These are phyloP conservation scores for Ganoderma sp. DNA, from an alignment of 1,284 basidiomycete species.

Conservation along the genomic window DNA sequence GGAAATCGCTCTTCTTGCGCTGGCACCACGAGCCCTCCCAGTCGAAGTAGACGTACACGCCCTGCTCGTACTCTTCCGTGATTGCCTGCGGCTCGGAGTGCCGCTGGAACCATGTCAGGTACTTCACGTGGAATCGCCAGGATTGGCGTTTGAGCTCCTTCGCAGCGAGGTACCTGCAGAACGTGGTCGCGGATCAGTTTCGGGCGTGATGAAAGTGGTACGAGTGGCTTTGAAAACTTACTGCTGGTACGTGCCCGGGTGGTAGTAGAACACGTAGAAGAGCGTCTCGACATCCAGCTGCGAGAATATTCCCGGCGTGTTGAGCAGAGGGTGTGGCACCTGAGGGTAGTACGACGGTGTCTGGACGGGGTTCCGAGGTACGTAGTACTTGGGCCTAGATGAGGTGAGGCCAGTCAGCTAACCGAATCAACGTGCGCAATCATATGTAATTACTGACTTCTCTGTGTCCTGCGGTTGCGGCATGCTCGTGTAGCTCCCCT, in stretches of 20 bases:
- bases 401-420: conserved; percentile 13
- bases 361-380: conserved; percentile 90
- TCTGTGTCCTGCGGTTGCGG: conserved; percentile 95
- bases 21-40: conserved; percentile 99
- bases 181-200: conserved; percentile 4
- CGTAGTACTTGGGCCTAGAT: conserved; percentile 91
- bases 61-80: conserved; percentile 99
- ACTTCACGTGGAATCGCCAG: conserved; percentile 99
- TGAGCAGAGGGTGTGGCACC: conserved; percentile 80
- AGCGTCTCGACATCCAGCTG: conserved; percentile 97
- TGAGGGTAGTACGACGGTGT: conserved; percentile 98
- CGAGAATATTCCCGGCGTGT: conserved; percentile 86
- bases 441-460: conserved; percentile 64
- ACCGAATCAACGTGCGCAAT: conserved; percentile 8
- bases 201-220: conserved; percentile 9
- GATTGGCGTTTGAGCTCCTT: conserved; percentile 97
- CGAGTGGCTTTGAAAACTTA: conserved; percentile 46
- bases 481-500: conserved; percentile 86
- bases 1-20: conserved; percentile 97
- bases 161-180: conserved; percentile 86
- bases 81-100: conserved; percentile 99
- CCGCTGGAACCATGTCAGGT: conserved; percentile 99
- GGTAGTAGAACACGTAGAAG: conserved; percentile 99
- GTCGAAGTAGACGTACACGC: conserved; percentile 96
- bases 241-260: conserved; percentile 97